These are phyloP conservation scores for Arabidopsis lyrata DNA, from an alignment of 441 rosid genomes.

Conservation along the genomic window DNA sequence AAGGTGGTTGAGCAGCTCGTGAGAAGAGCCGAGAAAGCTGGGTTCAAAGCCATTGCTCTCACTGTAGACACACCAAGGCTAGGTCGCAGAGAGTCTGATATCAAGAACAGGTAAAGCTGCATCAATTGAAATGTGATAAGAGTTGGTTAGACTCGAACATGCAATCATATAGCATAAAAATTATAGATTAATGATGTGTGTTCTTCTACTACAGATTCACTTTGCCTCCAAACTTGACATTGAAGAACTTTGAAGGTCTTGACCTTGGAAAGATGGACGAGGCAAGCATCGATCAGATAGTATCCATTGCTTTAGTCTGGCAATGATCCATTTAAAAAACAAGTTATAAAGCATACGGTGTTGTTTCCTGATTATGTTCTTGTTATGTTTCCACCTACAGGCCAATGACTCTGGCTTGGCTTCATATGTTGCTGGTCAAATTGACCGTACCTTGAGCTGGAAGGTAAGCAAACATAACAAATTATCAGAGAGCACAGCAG, in stretches of 20 bases:
- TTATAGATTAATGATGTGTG: background rate
- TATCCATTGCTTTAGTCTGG: background rate
- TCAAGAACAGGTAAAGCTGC: constrained; percentile 62
- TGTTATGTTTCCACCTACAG: constrained; percentile 39
- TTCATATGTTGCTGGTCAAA: constrained; percentile 69
- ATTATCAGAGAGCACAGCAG: background rate
- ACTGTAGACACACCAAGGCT: constrained; percentile 73
- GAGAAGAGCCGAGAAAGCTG: constrained; percentile 95
- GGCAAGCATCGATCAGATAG: constrained; percentile 48
- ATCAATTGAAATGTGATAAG: constrained; percentile 6
- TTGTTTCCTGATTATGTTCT: constrained; percentile 21
- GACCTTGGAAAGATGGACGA: constrained; percentile 77
- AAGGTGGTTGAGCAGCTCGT: constrained; percentile 87
- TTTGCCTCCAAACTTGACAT: constrained; percentile 74
- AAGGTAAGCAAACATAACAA: constrained; percentile 45
- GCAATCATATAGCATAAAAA: constrained; percentile 11
- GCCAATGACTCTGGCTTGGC: constrained; percentile 62
- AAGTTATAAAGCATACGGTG: background rate
- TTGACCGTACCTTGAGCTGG: constrained; percentile 69
- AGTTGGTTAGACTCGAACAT: constrained; percentile 6
- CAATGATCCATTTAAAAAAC: background rate
- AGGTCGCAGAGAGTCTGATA: constrained; percentile 72
- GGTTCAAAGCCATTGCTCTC: constrained; percentile 88
- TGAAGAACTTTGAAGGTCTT: constrained; percentile 93
- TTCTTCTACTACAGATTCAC: constrained; percentile 59